A percentile compares a stretch with the other conserved stretches of the same genome.
These are phyloP conservation scores for Arctium minus DNA, from an alignment of 129 eudicot species.

Conservation along the genomic window DNA sequence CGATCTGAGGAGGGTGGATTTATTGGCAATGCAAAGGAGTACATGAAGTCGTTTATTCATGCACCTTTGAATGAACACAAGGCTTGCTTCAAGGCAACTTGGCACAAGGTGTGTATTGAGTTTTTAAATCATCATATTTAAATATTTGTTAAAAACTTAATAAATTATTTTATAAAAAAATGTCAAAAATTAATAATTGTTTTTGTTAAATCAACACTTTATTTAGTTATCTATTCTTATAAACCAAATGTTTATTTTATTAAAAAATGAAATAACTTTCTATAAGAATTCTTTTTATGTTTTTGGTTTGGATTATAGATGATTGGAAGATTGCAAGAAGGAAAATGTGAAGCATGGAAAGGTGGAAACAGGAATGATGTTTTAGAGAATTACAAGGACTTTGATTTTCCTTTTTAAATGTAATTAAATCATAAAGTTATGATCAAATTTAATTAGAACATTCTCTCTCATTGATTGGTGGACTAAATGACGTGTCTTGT, in stretches of 20 bases:
- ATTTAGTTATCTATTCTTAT: not conserved
- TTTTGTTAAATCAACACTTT: not conserved
- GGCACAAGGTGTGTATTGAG: slow-evolving; percentile 10
- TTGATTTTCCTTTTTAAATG: too few relatives aligned
- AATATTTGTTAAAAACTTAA: not conserved
- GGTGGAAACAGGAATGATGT: not conserved
- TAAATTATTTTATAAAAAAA: not conserved
- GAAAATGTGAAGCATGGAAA: not conserved
- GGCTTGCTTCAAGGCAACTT: slow-evolving; percentile 30
- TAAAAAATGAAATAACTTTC: not conserved
- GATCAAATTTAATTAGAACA: too few relatives aligned
- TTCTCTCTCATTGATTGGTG: too few relatives aligned
- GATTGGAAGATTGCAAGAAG: slow-evolving; percentile 9
- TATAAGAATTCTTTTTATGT: not conserved
- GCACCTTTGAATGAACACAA: slow-evolving; percentile 31
- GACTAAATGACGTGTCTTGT: too few relatives aligned
- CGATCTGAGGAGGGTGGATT: slow-evolving; percentile 9
- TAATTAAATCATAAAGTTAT: too few relatives aligned
- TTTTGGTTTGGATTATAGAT: slow-evolving; percentile 4
- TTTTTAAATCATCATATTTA: not conserved
- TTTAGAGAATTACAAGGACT: not conserved
- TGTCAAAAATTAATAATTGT: too few relatives aligned
- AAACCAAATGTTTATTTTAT: not conserved
- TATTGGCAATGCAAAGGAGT: slow-evolving; percentile 18
- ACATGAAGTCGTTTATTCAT: slow-evolving; percentile 12